Base-by-base conservation (phyloP, 2,329 filamentous ascomycete species). In the Aspergillus novofumigatus region DNA sequence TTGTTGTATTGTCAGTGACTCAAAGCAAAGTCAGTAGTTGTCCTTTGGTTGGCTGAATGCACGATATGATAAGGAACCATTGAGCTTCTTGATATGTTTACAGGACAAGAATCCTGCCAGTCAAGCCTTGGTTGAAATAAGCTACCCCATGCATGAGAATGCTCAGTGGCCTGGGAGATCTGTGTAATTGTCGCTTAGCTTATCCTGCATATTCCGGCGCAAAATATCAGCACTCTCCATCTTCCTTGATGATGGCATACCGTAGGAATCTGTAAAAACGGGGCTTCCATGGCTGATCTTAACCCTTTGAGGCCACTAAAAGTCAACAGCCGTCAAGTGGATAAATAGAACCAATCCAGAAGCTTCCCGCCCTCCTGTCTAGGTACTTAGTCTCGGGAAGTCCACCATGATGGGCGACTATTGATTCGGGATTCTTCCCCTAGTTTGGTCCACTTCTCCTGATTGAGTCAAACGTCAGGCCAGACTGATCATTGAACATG, bases 331-430 rank as follows among this genome's bases (percentile, higher is more conserved):
- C 49, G 28, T 23, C n/a, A 38, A 35, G 49, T 51, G 49, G 23
- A 21, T 53, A 38, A 52, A 47, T 42, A 52, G 60, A 60, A 56
- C 53, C 60, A 58, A 62, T 58, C 58, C 60, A 58, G 53, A 55
- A 57, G 54, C 52, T 54, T 54, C 45, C 49, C 54, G 51, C 48
- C 54, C 48, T 53, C 49, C 59, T 53, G 25, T 48, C 55, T 53
- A 57, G 53, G 44, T 50, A 50, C 49, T 17, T 55, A 53, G 52
- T 53, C 51, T 58, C 53, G 53, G 54, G 57, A 60, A 23, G 52
- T 56, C 54, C 49, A 59, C 53, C 48, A 51, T 26, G 53, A 57
- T 47, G 59, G 44, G 58, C 55, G 41, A 47, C 44, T 60, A 59
- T 63, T 59, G 57, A 58, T 56, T 58, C 52, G 56, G 58, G 54